Base-by-base conservation (phyloP, 2,329 filamentous ascomycete species). In the Colletotrichum graminicola region DNA sequence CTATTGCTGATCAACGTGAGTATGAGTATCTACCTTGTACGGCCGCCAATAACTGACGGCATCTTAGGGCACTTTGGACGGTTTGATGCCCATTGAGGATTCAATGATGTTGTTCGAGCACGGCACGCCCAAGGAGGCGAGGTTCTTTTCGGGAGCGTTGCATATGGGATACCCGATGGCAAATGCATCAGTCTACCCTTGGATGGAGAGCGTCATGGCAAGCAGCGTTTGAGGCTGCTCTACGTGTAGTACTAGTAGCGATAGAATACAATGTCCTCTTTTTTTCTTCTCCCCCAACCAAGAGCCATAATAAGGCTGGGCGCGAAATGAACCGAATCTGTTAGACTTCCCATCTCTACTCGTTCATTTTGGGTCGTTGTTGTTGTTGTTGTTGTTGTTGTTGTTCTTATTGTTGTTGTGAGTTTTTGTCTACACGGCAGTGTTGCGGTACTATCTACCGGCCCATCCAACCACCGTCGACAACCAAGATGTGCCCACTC, bases 391-490 rank as follows among this genome's bases (percentile, higher is more conserved):
- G 41, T 7, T 21, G 41, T 12, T 16, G 11, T 18, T 11, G n/a
- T 43, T 12, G 41, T 7, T 21, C 16, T 12, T 16, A 8, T 18
- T 11, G n/a, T 47, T 23, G 18, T n/a, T 3, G 21, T 8, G 21
- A 10, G 18, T 14, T n/a, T 18, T 16, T n/a, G 29, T 43, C 23
- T 10, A 29, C 12, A 32, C 23, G 4, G 45, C 39, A 45, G 43
- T 47, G 32, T 52, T 49, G 21, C 5, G n/a, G 10, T 34, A n/a
- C 21, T 36, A 21, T 62, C 75, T 84, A 97, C 85, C 94, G 86
- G 1, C 93, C 94, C 94, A 97, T 97, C 94, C 94, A 97, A 14
- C 94, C 94, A 10, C 94, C 94, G 81, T 97, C 95, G 57, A 97
- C 93, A 34, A 93, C 91, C 75, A 97, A 78, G 6, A 94, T 85